Percentiles rank a stretch among this genome's conserved stretches.
Conservation (phyloP, 1,139 yeast species). For the Yamadazyma buinensis region DNA sequence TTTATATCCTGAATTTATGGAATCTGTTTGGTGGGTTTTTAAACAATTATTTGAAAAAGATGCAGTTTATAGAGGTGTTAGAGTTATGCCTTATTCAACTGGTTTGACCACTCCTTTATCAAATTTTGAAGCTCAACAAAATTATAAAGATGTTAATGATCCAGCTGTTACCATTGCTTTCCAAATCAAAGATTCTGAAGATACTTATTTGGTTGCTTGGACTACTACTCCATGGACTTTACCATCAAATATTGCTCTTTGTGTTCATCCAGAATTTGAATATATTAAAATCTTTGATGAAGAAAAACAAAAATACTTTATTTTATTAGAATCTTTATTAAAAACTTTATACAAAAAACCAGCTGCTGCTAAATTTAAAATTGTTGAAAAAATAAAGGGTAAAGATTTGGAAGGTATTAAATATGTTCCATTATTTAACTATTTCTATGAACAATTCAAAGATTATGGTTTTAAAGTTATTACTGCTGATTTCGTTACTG, state of each 20-base stretch:
- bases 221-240: constrained; percentile 99
- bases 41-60: constrained; percentile 79
- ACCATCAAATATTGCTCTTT: constrained; percentile 88
- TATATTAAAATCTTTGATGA: constrained; percentile 91
- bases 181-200: constrained; percentile 74
- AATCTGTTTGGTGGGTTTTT: constrained; percentile 99
- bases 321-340: constrained; percentile 76
- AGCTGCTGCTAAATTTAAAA: constrained; percentile 78
- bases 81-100: constrained; percentile 98
- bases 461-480: constrained; percentile 80
- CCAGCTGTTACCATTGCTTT: constrained; percentile 95
- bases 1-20: constrained; percentile 93
- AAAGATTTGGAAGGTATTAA: constrained; percentile 71
- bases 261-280: constrained; percentile 88
- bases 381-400: constrained; percentile 79
- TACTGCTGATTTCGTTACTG: constrained; percentile 78
- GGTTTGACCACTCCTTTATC: constrained; percentile 96
- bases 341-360: constrained; percentile 91
- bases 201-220: constrained; percentile 91
- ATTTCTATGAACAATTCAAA: constrained; percentile 70
- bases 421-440: constrained; percentile 81
- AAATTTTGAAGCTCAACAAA: constrained; percentile 97
- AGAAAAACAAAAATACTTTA: constrained; percentile 73
- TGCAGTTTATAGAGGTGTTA: constrained; percentile 87
- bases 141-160: constrained; percentile 94